Base-by-base conservation (phyloP, 2,329 filamentous ascomycete genomes). In the Alternaria arborescens region DNA sequence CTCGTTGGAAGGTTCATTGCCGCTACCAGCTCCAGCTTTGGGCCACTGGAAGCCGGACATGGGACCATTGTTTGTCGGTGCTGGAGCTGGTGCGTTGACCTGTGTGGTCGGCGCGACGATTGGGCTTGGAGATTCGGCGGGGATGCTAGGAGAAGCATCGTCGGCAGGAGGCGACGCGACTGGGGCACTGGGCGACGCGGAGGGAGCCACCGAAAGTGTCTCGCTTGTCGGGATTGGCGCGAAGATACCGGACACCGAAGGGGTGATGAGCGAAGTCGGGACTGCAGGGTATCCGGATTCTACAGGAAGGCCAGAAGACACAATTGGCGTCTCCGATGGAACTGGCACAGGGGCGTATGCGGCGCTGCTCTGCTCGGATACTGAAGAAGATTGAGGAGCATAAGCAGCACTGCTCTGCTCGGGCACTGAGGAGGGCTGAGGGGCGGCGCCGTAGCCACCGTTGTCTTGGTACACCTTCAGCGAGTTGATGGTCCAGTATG, bases 401-500 rank as follows among this genome's bases (percentile, higher is more conserved):
- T 61, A 67, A 24, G 59, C 55, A 24, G 51, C 55, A 16, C 59
- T 67, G 42, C 67, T 71, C 53, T 62, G 41, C 10, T 44, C 46
- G 4, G 68, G 65, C 8, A 44, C 54, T n/a, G 59, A 50, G 8
- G 70, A 60, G 41, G 60, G 44, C 30, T 56, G 56, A 22, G 70
- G 66, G 26, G 40, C 32, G 12, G 60, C 48, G 12, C 60, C 48
- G 8, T 67, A 43, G 2, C 69, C 70, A 20, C 69, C 70, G n/a
- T 74, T 68, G 26, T 75, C 66, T 56, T 74, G 66, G 64, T 79
- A 80, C 0, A 80, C 77, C 64, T 78, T 80, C 52, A 80, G 57
- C 7, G 77, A 73, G 36, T 80, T 79, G 79, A 97, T 85, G 61
- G 87, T 79, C 91, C 92, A 97, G 81, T 90, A 96, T 1, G 91